Evolutionary conservation across 2,329 filamentous ascomycete genomes (phyloP).

Genomic region (Nectriaceae sp.): DNA sequence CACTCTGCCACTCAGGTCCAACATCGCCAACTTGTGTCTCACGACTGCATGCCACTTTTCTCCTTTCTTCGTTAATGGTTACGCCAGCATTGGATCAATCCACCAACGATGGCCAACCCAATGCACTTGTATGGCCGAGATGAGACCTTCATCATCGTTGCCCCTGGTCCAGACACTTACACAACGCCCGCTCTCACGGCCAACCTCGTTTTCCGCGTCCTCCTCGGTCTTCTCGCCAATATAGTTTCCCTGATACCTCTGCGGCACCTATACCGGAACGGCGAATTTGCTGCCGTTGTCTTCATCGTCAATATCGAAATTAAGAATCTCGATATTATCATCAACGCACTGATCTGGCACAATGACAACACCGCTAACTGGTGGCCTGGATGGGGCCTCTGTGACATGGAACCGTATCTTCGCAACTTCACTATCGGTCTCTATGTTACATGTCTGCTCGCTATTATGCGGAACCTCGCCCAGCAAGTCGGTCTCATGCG

Average conservation of each 20-base stretch:
- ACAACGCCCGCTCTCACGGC: constrained; percentile 35
- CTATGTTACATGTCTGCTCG: constrained; percentile 53
- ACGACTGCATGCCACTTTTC: background rate
- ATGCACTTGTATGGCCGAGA: constrained; percentile 20
- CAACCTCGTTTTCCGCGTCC: constrained; percentile 52
- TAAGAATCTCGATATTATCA: constrained; percentile 49
- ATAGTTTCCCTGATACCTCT: constrained; percentile 53
- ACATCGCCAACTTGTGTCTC: constrained; percentile 10
- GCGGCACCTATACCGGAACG: constrained; percentile 50
- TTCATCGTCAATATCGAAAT: constrained; percentile 49
- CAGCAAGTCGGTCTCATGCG: constrained; percentile 49
- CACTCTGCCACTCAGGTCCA: constrained; percentile 5
- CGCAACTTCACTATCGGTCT: constrained; percentile 48
- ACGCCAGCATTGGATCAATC: background rate
- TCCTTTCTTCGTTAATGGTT: background rate
- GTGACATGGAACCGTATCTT: constrained; percentile 52
- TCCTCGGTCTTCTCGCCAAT: constrained; percentile 47
- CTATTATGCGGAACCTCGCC: constrained; percentile 56
- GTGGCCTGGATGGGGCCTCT: constrained; percentile 55
- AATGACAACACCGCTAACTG: constrained; percentile 51
- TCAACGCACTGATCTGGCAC: constrained; percentile 57
- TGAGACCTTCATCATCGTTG: constrained; percentile 21
- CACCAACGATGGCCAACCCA: constrained; percentile 15
- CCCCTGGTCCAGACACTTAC: constrained; percentile 24
- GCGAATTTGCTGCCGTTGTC: constrained; percentile 55